Base-by-base conservation (phyloP, 1,284 basidiomycete species). In the Testicularia cyperi region DNA sequence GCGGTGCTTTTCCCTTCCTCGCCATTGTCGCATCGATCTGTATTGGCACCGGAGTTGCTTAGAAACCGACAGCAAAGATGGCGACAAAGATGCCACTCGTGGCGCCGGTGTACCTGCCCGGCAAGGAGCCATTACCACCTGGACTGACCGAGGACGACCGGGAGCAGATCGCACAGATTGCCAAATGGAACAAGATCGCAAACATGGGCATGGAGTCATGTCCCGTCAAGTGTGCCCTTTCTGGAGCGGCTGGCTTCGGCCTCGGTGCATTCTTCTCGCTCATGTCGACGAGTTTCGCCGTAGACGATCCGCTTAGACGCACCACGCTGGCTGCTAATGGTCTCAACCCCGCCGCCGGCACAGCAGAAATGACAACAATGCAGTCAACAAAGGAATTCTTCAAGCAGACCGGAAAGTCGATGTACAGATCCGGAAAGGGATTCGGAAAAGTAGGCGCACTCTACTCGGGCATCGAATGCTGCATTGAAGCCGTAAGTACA, bases 201-300 rank as follows among this genome's bases (percentile, higher is more conserved):
- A 72, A 78, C 2, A 79, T 80, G 73, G 86, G 82, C 31, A 87
- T 87, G 84, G 88, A 92, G 77, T 89, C 86, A 14, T 96, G 92
- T 78, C 82, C 84, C 2, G 82, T 84, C 40, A 96, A 95, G 79
- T 86, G 86, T 4, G 82, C 81, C 25, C 78, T 94, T 39, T 86
- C 90, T 9, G 91, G 88, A 33, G 65, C 56, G 10, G 49, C 77
- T 88, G 94, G 91, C 48, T 86, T 97, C 72, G 92, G 83, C 10
- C 82, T 97, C 36, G 95, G 94, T 58, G 92, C 87, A 22, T 92
- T 97, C 81, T 91, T 98, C 80, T 90, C 90, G 1, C 82, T 98
- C 55, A 94, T 98, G 91, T 90, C 88, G 31, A 82, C 91, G 12
- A 91, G 90, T 23, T 94, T 98, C 74, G 87, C 88, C 20, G 92